Evolutionary conservation across 1,284 basidiomycete species (phyloP), one percentile per base, ranked within the genome.

Genomic region (Irpex lacteus): DNA sequence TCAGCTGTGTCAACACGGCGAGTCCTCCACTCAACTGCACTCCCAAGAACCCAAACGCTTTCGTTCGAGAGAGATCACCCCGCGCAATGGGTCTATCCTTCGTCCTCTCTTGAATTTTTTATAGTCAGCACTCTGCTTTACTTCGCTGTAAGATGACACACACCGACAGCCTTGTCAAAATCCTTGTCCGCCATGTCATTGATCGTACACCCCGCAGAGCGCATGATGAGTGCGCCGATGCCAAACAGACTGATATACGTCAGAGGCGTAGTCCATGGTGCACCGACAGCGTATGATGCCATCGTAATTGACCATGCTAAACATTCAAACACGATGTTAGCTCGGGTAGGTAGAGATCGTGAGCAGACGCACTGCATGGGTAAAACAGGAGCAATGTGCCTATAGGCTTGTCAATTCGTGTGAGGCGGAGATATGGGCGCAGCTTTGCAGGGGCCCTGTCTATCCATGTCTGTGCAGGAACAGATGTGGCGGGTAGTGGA

Each of bases 111-210:
- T 61, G 47, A 50, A 13, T 34, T 1, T 1, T 32, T 36, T 57
- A 52, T 57, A 4, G 2, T 52, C 19, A n/a, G 19, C 21, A 18
- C 7, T 7, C n/a, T 36, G 44, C 15, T 34, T 55, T 36, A 52
- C n/a, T 53, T n/a, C 59, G 58, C 55, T 18, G 9, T n/a, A 58
- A 40, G 18, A 40, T 26, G 60, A 60, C 32, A 76, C 94, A 73
- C 73, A 96, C 95, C 94, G 59, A 99, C 98, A 63, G 90, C 88
- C 72, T 88, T 89, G 80, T 99, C 98, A 64, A 98, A 85, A 70
- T 94, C 87, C 67, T 84, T 83, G 75, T 99, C 98, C 96, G 98
- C 99, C 89, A 99, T 91, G 74, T 99, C 98, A 74, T 99, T 99
- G 72, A 99, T 98, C 0, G 95, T 98, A 75, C 98, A 99, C 4